These are phyloP conservation scores for Paraurostyla sp. DNA, from an alignment of 73 alveolate genomes.

Conservation along the genomic window DNA sequence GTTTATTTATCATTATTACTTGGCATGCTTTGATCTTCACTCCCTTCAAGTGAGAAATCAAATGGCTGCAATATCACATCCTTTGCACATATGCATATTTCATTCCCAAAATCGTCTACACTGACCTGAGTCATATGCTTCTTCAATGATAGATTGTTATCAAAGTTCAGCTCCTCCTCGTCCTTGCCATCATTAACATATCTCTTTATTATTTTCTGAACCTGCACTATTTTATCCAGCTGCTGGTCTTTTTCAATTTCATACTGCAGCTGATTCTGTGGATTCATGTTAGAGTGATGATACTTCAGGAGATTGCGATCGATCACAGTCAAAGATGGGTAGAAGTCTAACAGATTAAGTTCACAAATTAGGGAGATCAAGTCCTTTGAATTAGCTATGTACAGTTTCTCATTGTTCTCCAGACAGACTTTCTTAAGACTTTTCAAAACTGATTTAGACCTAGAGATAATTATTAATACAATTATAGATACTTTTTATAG, in stretches of 20 bases:
- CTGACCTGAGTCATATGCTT: neutral
- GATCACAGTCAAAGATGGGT: neutral
- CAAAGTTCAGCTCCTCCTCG: neutral
- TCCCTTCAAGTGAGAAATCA: neutral
- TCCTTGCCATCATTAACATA: conserved; percentile 22
- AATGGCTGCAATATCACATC: conserved; percentile 51
- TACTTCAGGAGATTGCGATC: neutral
- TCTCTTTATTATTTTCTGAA: conserved; percentile 28
- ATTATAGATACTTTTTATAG: neutral
- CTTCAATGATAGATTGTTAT: neutral
- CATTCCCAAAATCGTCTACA: conserved; percentile 36
- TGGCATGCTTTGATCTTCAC: neutral
- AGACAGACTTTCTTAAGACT: conserved; percentile 48
- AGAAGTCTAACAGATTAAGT: neutral
- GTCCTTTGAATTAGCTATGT: conserved; percentile 48
- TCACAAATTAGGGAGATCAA: neutral
- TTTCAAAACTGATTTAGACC: conserved; percentile 56
- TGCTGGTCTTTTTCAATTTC: conserved; percentile 34
- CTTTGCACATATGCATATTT: conserved; percentile 30
- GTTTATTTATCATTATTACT: neutral
- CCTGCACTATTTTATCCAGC: neutral
- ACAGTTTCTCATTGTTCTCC: conserved; percentile 36
- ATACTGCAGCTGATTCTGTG: neutral
- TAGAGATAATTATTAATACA: conserved; percentile 54
- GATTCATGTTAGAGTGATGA: conserved; percentile 5